Conservation (phyloP, 176 grass and related monocot species). For the Puccinellia tenuiflora region DNA sequence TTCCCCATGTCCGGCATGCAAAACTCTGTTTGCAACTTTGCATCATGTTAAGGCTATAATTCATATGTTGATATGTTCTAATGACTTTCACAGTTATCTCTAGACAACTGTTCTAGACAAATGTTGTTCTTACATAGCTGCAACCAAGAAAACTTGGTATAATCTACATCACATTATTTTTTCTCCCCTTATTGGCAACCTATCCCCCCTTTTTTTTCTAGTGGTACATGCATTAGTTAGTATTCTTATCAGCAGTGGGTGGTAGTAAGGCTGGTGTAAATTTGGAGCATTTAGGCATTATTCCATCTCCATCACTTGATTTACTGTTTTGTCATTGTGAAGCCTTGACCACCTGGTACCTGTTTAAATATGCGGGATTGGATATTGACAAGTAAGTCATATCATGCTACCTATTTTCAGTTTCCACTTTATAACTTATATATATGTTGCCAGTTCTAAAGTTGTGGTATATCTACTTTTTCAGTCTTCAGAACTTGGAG, state of each 20-base stretch:
- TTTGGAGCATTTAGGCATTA: conserved; percentile 3
- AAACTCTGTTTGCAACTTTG: conserved; percentile 10
- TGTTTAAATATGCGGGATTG: conserved; percentile 98
- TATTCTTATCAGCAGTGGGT: background rate
- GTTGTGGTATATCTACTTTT: conserved; percentile 24
- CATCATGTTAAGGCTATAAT: background rate
- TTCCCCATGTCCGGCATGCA: conserved; percentile 13
- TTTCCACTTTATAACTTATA: background rate
- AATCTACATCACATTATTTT: background rate
- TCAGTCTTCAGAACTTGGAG: conserved; percentile 97
- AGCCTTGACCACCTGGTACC: conserved; percentile 78
- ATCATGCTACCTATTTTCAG: background rate
- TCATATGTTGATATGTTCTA: background rate
- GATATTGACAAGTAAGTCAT: conserved; percentile 92
- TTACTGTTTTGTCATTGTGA: conserved; percentile 33
- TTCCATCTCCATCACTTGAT: background rate
- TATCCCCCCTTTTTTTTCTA: background rate
- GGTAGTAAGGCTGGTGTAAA: background rate
- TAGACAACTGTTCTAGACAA: background rate
- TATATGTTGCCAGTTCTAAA: conserved; percentile 14
- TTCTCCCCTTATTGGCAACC: background rate
- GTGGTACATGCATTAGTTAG: background rate
- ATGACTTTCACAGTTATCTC: background rate
- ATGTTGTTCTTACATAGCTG: background rate
- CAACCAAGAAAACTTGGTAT: background rate